These are phyloP conservation scores for Phytophthora sojae DNA, from an alignment of 352 stramenopile species.

Conservation along the genomic window DNA sequence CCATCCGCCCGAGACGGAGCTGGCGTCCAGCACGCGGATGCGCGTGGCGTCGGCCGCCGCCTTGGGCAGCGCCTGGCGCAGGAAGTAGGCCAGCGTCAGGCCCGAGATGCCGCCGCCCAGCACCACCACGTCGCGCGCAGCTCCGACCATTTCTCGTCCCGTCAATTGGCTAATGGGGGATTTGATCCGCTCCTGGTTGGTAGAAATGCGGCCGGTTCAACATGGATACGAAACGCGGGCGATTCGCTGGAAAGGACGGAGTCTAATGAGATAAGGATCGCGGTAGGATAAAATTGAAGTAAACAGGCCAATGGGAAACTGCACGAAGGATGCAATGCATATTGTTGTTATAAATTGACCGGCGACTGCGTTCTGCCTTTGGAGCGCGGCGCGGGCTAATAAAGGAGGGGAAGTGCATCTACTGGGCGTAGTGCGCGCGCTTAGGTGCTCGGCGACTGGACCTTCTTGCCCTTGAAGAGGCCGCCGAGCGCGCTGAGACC, in stretches of 20 bases:
- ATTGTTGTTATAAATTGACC: not conserved
- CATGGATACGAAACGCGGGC: conserved; percentile 11
- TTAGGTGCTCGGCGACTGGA: conserved; percentile 11
- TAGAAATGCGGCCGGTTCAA: conserved; percentile 31
- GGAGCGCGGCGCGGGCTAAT: not conserved
- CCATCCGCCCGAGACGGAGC: conserved; percentile 64
- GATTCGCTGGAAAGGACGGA: conserved; percentile 18
- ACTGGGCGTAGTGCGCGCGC: not conserved
- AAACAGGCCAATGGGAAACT: not conserved
- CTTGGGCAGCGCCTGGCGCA: conserved; percentile 62
- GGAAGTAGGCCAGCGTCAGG: conserved; percentile 78
- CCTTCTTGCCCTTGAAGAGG: conserved; percentile 43
- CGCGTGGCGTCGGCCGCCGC: conserved; percentile 34
- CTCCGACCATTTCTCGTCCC: conserved; percentile 12
- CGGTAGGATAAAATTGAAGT: conserved; percentile 16
- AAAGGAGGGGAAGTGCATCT: not conserved
- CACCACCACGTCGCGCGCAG: conserved; percentile 68
- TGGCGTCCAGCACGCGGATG: conserved; percentile 80
- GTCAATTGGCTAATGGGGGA: conserved; percentile 2
- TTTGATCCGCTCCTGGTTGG: conserved; percentile 4
- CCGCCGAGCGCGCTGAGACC: conserved; percentile 33
- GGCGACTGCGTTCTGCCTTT: not conserved
- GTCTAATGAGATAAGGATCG: not conserved
- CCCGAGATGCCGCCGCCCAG: conserved; percentile 86
- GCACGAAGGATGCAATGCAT: not conserved